Conservation (phyloP, 2,329 filamentous ascomycete species). For the Aspergillus ustus region DNA sequence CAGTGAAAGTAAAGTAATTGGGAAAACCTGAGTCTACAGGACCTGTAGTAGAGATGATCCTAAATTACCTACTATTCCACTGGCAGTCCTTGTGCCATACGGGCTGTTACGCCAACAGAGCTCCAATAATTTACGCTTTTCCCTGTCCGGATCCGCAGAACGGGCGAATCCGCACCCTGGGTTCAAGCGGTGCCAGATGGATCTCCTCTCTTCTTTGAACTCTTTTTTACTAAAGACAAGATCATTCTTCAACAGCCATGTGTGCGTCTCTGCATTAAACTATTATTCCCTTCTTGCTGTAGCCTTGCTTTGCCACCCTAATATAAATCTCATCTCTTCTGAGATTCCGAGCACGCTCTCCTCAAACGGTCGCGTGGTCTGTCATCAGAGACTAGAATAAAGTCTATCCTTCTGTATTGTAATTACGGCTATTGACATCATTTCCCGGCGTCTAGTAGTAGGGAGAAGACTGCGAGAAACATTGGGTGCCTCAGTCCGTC, state of each 20-base stretch:
- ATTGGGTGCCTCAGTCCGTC: neutral
- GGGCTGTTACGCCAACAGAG: constrained; percentile 13
- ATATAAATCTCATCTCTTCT: neutral
- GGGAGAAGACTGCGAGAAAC: neutral
- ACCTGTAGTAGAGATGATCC: constrained; percentile 12
- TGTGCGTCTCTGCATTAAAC: neutral
- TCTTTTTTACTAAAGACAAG: neutral
- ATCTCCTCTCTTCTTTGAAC: constrained; percentile 7
- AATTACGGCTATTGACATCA: constrained; percentile 13
- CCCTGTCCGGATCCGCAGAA: constrained; percentile 16
- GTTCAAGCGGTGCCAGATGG: constrained; percentile 19
- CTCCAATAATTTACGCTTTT: constrained; percentile 9
- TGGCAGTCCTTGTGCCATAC: constrained; percentile 7
- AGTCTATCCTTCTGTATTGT: constrained; percentile 2
- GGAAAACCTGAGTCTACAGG: constrained; percentile 22
- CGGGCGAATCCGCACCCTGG: constrained; percentile 10
- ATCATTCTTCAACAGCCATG: neutral
- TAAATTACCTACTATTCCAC: constrained; percentile 9
- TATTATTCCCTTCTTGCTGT: neutral
- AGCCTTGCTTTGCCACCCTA: neutral
- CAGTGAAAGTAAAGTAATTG: constrained; percentile 12
- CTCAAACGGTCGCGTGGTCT: neutral
- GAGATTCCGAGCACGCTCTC: constrained; percentile 7
- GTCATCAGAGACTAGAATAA: neutral
- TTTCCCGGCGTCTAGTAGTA: neutral